Percentiles rank a stretch among this genome's conserved stretches.
Evolutionary conservation across 495 filamentous ascomycete species (phyloP).

Genomic region (Penicillium bialowiezense): DNA sequence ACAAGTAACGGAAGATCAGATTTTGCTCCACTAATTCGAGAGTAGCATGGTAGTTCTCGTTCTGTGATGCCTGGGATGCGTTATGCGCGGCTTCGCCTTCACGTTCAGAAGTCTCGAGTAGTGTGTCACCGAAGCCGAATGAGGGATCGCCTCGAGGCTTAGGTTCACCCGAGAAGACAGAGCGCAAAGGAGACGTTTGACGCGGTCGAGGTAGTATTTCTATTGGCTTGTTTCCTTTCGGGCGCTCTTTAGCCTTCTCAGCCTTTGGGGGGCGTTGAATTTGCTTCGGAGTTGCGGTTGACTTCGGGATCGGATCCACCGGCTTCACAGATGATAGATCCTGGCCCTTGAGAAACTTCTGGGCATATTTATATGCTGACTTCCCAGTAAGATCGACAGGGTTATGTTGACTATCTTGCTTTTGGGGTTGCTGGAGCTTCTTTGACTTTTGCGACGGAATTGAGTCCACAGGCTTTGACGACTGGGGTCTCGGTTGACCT

Average conservation of each 20-base stretch:
- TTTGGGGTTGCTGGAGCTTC: background rate
- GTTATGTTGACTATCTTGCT: background rate
- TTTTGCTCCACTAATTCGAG: constrained; percentile 1
- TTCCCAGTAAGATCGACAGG: background rate
- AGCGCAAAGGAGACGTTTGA: background rate
- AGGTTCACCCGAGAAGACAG: background rate
- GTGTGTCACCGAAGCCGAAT: background rate
- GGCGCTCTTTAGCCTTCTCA: background rate
- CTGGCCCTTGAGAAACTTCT: background rate
- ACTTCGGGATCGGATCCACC: background rate
- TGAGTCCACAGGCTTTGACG: background rate
- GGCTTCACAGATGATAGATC: background rate
- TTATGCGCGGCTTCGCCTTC: background rate
- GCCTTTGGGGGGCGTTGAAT: background rate
- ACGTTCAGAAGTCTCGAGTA: background rate
- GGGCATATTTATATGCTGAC: background rate
- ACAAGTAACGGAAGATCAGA: constrained; percentile 4
- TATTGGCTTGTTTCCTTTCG: background rate
- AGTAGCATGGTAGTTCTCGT: background rate
- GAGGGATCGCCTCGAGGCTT: background rate
- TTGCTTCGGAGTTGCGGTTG: background rate
- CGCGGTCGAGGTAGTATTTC: background rate
- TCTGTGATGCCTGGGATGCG: background rate
- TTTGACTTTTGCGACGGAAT: background rate
- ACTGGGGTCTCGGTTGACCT: too few species aligned